phyloP scores from a whole-genome alignment of 805 yeast genomes.

The Yamadazyma sp. region DNA sequence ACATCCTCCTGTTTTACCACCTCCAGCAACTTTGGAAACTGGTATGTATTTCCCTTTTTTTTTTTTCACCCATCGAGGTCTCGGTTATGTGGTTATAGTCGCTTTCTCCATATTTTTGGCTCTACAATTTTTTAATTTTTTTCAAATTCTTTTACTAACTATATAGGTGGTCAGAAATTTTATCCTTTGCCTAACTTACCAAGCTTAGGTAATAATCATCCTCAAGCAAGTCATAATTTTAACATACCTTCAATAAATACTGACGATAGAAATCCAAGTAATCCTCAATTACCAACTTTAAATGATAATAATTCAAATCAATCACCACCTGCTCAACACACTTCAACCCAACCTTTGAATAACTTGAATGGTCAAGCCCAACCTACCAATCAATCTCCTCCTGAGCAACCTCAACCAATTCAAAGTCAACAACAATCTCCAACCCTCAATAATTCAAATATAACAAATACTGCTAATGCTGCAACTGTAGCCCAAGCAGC shows the following conservation, averaged over 20 bases:
- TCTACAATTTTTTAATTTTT: too few species aligned
- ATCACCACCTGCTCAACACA: neutral
- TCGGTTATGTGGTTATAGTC: too few species aligned
- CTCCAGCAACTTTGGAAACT: constrained; percentile 53
- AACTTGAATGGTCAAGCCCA: too few species aligned
- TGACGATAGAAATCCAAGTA: constrained; percentile 4
- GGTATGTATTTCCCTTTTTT: constrained; percentile 30
- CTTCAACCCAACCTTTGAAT: too few species aligned
- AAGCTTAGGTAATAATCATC: constrained; percentile 40
- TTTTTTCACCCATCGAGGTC: too few species aligned
- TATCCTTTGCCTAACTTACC: constrained; percentile 53
- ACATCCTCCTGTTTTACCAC: constrained; percentile 59
- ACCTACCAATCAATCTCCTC: constrained; percentile 1
- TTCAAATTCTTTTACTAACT: too few species aligned
- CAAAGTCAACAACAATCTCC: constrained; percentile 6
- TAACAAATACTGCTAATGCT: neutral
- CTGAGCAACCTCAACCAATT: constrained; percentile 1
- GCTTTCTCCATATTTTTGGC: too few species aligned
- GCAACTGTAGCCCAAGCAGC: constrained; percentile 13
- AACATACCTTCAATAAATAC: constrained; percentile 47
- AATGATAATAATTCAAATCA: too few species aligned
- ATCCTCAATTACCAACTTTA: constrained; percentile 5
- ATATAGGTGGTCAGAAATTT: constrained; percentile 40
- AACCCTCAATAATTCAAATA: neutral
- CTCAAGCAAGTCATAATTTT: constrained; percentile 44